Evolutionary conservation across 352 stramenopile species (phyloP).

Genomic region (Globisporangium recalcitrans): DNA sequence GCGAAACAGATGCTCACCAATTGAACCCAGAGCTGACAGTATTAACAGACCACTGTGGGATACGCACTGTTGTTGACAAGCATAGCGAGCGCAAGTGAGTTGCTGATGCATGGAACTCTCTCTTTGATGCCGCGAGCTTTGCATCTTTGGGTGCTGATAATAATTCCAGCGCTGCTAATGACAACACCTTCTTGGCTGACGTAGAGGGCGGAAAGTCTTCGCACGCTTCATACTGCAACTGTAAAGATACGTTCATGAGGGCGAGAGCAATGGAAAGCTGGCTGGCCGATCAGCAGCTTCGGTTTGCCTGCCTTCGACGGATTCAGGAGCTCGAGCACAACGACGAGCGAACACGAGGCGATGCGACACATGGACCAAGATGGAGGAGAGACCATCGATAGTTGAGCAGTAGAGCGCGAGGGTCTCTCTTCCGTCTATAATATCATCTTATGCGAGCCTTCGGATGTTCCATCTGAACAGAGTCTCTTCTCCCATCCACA

Average conservation of each 20-base stretch:
- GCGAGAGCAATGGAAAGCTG: not conserved
- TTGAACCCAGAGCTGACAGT: not conserved
- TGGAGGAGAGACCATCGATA: not conserved
- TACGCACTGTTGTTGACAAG: not conserved
- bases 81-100: not conserved
- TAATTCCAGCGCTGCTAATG: not conserved
- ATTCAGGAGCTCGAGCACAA: not conserved
- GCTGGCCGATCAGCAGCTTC: too few species aligned
- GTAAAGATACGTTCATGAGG: not conserved
- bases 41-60: not conserved
- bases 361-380: not conserved
- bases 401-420: not conserved
- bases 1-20: not conserved
- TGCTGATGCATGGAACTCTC: not conserved
- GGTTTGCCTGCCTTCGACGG: too few species aligned
- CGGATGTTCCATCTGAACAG: not conserved
- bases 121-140: too few species aligned
- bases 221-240: too few species aligned
- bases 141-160: not conserved
- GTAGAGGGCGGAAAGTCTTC: not conserved
- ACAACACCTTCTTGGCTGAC: not conserved
- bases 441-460: not conserved
- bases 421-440: not conserved
- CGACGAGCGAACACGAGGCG: not conserved
- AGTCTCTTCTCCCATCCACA: conserved; percentile 5